Percentiles rank a stretch among this genome's conserved stretches.
Evolutionary conservation across 2,329 filamentous ascomycete genomes (phyloP).

Genomic region (Zymoseptoria passerinii): DNA sequence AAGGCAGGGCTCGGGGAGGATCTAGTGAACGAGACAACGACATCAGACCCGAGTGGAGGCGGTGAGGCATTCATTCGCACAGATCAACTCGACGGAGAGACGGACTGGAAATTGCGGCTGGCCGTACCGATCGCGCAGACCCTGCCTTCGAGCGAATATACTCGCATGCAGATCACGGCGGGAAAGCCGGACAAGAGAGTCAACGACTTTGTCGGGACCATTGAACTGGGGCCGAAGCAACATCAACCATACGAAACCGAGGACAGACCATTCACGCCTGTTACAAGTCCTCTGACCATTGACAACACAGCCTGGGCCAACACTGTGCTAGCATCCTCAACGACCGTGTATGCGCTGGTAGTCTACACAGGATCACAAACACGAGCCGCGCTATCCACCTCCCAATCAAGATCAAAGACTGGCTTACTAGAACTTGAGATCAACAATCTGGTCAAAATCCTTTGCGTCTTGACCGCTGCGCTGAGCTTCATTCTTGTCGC

Average conservation of each 20-base stretch:
- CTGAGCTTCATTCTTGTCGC: slow-evolving; percentile 84
- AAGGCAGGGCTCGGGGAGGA: slow-evolving; percentile 12
- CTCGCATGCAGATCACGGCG: slow-evolving; percentile 60
- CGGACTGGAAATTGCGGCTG: slow-evolving; percentile 92
- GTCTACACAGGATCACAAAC: slow-evolving; percentile 94
- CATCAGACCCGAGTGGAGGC: slow-evolving; percentile 36
- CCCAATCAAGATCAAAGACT: slow-evolving; percentile 84
- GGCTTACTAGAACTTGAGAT: slow-evolving; percentile 93
- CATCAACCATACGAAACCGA: slow-evolving; percentile 40
- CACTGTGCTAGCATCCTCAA: slow-evolving; percentile 90
- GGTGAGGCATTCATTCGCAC: slow-evolving; percentile 96
- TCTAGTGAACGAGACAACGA: slow-evolving; percentile 27
- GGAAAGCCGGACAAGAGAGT: slow-evolving; percentile 89
- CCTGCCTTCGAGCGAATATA: slow-evolving; percentile 64
- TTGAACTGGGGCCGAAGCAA: slow-evolving; percentile 59
- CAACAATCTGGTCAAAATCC: slow-evolving; percentile 91
- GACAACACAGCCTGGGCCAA: slow-evolving; percentile 99
- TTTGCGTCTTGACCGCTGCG: slow-evolving; percentile 78
- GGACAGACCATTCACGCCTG: slow-evolving; percentile 1
- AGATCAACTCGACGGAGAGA: slow-evolving; percentile 94
- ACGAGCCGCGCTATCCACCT: slow-evolving; percentile 84
- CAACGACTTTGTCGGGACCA: slow-evolving; percentile 87
- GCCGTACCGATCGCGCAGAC: slow-evolving; percentile 78
- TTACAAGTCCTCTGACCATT: slow-evolving; percentile 69
- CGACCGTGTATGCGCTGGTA: slow-evolving; percentile 77